phyloP scores from a whole-genome alignment of 75 land plant species.

The Sequoiadendron giganteum region DNA sequence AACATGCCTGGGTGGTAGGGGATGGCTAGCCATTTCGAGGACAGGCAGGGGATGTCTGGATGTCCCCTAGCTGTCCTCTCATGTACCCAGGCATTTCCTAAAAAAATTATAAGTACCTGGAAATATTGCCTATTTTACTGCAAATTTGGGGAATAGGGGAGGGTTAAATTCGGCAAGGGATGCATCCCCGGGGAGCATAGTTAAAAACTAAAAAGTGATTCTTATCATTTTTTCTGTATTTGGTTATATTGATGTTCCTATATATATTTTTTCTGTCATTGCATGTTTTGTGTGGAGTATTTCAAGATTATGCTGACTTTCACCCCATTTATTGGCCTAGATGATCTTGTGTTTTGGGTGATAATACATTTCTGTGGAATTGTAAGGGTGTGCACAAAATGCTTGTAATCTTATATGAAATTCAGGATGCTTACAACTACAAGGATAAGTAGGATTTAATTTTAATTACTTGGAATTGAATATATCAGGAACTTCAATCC shows the following conservation, averaged over 20 bases:
- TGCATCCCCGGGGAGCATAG: too few species aligned
- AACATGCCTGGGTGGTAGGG: too few species aligned
- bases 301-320: neutral
- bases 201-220: too few species aligned
- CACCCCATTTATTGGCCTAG: neutral
- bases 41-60: too few species aligned
- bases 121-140: too few species aligned
- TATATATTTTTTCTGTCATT: neutral
- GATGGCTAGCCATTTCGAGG: too few species aligned
- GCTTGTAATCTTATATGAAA: neutral
- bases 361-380: neutral
- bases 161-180: too few species aligned
- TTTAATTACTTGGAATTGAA: constrained; percentile 3
- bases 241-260: neutral
- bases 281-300: neutral
- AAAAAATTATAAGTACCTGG: too few species aligned
- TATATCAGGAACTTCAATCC: constrained; percentile 69
- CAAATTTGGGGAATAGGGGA: too few species aligned
- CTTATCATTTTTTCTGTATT: neutral
- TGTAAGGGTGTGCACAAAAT: neutral
- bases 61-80: too few species aligned
- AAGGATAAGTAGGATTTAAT: neutral
- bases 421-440: constrained; percentile 1
- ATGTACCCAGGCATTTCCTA: too few species aligned
- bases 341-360: neutral